Evolutionary conservation across 139 green algal genomes (phyloP).

Genomic region (Microglena sp.): DNA sequence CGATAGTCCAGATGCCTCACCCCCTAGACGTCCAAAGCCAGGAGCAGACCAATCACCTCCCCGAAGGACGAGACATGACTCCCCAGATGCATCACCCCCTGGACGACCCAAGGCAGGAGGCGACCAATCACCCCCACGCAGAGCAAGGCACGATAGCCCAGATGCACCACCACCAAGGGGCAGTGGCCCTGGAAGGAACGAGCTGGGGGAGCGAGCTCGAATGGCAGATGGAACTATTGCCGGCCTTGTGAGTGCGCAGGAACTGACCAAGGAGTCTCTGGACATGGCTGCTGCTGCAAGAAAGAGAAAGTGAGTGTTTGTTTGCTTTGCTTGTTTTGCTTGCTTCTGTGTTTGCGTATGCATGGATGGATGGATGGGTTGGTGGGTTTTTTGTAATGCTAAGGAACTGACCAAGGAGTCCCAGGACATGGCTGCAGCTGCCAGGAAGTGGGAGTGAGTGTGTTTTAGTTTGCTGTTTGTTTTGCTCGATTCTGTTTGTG

Average conservation of each 20-base stretch:
- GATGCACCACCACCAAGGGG: too few species aligned
- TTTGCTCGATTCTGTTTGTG: too few species aligned
- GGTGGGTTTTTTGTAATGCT: too few species aligned
- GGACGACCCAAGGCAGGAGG: constrained; percentile 7
- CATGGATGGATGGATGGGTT: too few species aligned
- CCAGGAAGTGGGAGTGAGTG: too few species aligned
- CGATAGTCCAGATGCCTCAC: constrained; percentile 23
- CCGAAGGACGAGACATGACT: constrained; percentile 7
- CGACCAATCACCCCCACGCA: constrained; percentile 24
- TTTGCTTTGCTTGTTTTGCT: too few species aligned
- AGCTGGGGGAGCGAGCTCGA: background rate
- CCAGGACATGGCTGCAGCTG: too few species aligned
- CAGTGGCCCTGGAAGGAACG: background rate
- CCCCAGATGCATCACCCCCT: constrained; percentile 21
- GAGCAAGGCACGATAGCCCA: background rate
- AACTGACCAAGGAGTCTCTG: constrained; percentile 29
- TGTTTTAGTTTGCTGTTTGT: too few species aligned
- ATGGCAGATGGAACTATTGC: constrained; percentile 56
- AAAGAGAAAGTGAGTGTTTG: too few species aligned
- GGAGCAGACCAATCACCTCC: constrained; percentile 13
- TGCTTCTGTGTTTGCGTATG: too few species aligned
- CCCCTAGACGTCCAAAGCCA: constrained; percentile 10
- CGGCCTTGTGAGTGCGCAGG: constrained; percentile 39
- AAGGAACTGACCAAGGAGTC: too few species aligned
- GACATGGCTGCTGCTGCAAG: too few species aligned